phyloP scores from a whole-genome alignment of 2,329 filamentous ascomycete genomes.

The Hymenoscyphus scutula region DNA sequence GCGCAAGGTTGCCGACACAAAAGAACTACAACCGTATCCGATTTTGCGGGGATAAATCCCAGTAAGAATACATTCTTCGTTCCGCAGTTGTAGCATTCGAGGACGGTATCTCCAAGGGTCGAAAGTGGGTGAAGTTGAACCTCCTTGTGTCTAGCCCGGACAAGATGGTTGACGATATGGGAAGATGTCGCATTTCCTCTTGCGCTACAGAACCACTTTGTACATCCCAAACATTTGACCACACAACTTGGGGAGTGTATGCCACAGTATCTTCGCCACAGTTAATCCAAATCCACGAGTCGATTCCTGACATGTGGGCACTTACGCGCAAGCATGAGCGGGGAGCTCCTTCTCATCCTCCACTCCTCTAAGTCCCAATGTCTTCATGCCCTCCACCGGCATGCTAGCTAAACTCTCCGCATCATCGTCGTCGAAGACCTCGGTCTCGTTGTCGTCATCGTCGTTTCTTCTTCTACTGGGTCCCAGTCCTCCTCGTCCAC shows the following conservation, averaged over 20 bases:
- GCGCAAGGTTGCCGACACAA: constrained; percentile 96
- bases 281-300: constrained; percentile 29
- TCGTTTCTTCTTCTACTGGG: constrained; percentile 64
- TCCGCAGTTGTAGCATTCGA: constrained; percentile 99
- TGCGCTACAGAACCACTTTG: constrained; percentile 98
- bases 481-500: constrained; percentile 52
- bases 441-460: constrained; percentile 86
- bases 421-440: constrained; percentile 81
- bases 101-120: constrained; percentile 87
- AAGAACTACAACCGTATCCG: constrained; percentile 94
- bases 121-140: constrained; percentile 94
- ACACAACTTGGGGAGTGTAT: constrained; percentile 95
- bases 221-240: constrained; percentile 92
- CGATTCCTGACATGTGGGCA: constrained; percentile 31
- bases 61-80: constrained; percentile 99
- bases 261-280: constrained; percentile 73
- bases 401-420: constrained; percentile 72
- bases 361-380: constrained; percentile 54
- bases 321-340: constrained; percentile 92
- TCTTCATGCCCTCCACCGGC: constrained; percentile 72
- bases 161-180: constrained; percentile 97
- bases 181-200: constrained; percentile 95
- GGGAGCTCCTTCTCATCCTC: constrained; percentile 92
- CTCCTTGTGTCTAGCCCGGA: constrained; percentile 96
- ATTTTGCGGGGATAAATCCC: constrained; percentile 97